A percentile compares a stretch with the other conserved stretches of the same genome.
Conservation (phyloP, 2,329 filamentous ascomycete genomes). For the Leptodontidium sp. region DNA sequence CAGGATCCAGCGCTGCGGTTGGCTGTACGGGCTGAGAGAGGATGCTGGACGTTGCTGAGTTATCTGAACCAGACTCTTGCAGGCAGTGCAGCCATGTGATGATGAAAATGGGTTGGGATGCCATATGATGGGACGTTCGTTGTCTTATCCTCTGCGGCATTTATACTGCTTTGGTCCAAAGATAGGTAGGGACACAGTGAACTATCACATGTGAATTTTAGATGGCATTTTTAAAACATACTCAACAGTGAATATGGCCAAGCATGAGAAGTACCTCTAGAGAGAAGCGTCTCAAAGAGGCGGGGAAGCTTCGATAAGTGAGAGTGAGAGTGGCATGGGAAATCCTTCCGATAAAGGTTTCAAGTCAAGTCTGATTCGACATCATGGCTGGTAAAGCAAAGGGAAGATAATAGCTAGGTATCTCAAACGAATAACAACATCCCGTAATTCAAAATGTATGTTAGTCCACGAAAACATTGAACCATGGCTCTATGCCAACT, state of each 20-base stretch:
- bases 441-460: no score
- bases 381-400: no score
- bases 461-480: no score
- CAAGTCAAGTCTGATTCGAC: no score
- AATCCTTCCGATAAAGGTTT: no score
- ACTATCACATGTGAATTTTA: background rate
- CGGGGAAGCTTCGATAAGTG: constrained; percentile 14
- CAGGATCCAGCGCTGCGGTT: constrained; percentile 4
- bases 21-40: background rate
- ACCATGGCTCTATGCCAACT: no score
- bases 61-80: constrained; percentile 15
- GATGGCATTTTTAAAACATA: background rate
- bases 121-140: background rate
- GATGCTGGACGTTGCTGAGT: constrained; percentile 4
- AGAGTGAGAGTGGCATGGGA: background rate
- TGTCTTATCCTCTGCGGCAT: constrained; percentile 14
- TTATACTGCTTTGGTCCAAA: background rate
- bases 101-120: background rate
- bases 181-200: background rate
- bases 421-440: no score
- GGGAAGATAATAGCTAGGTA: no score
- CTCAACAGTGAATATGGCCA: background rate
- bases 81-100: constrained; percentile 19
- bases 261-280: no score
- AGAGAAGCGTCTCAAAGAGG: background rate